A percentile compares a stretch with the other conserved stretches of the same genome.
Evolutionary conservation across 2,329 filamentous ascomycete genomes (phyloP).

Genomic region (Endocalyx cinctus): DNA sequence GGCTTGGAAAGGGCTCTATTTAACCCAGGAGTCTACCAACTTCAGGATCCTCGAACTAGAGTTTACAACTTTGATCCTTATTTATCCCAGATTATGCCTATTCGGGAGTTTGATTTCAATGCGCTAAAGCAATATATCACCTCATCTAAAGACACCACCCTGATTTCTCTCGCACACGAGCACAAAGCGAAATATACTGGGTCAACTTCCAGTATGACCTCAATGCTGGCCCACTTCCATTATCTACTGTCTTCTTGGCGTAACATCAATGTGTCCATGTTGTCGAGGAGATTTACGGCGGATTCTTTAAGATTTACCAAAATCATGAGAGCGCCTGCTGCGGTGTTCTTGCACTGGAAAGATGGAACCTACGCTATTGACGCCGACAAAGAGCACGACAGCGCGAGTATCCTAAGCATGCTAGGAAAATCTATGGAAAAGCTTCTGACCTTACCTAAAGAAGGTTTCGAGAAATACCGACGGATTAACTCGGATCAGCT

Average conservation of each 20-base stretch:
- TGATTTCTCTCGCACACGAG: constrained; percentile 64
- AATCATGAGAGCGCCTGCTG: constrained; percentile 67
- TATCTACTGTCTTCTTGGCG: constrained; percentile 85
- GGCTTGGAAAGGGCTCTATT: constrained; percentile 88
- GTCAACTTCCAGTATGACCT: constrained; percentile 95
- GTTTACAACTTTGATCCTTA: constrained; percentile 98
- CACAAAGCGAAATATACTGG: constrained; percentile 78
- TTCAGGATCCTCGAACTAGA: constrained; percentile 81
- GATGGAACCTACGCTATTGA: constrained; percentile 91
- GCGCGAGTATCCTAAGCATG: constrained; percentile 80
- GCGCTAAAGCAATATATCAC: constrained; percentile 84
- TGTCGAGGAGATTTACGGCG: constrained; percentile 64
- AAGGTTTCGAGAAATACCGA: constrained; percentile 82
- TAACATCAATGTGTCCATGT: constrained; percentile 57
- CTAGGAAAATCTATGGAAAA: constrained; percentile 97
- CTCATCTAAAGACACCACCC: constrained; percentile 74
- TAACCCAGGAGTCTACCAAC: constrained; percentile 86
- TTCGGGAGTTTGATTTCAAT: constrained; percentile 86
- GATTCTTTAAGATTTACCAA: constrained; percentile 64
- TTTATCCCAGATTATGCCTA: constrained; percentile 86
- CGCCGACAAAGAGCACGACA: constrained; percentile 88
- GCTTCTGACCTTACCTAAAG: constrained; percentile 75
- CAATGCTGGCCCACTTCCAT: constrained; percentile 84
- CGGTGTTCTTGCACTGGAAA: constrained; percentile 76
- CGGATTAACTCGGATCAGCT: constrained; percentile 63